phyloP scores from a whole-genome alignment of 176 grass and related monocot genomes.

The Aegilops umbellulata region DNA sequence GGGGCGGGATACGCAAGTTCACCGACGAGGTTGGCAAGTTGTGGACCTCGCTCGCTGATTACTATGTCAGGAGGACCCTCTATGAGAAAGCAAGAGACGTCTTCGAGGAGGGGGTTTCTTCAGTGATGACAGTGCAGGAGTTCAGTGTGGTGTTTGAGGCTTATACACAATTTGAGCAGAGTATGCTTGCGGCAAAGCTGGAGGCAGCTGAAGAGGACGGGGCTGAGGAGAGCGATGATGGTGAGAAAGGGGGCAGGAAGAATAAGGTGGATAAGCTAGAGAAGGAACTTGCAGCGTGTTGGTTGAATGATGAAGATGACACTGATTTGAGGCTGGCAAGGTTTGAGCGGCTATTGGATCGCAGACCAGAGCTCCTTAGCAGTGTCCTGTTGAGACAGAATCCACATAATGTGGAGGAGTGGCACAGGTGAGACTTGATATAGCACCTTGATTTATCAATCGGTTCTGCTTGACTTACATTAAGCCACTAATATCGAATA shows the following conservation, averaged over 20 bases:
- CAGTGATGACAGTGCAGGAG: slow-evolving; percentile 69
- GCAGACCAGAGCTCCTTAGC: slow-evolving; percentile 77
- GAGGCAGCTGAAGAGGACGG: slow-evolving; percentile 68
- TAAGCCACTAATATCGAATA: neutral
- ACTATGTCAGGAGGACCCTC: slow-evolving; percentile 68
- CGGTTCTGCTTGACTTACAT: neutral
- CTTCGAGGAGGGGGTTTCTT: slow-evolving; percentile 74
- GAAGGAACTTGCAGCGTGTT: slow-evolving; percentile 60
- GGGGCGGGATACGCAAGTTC: slow-evolving; percentile 69
- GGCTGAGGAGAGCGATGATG: slow-evolving; percentile 29
- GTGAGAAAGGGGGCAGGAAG: slow-evolving; percentile 37
- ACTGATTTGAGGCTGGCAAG: slow-evolving; percentile 71
- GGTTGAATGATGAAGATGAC: slow-evolving; percentile 81
- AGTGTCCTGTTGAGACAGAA: slow-evolving; percentile 81
- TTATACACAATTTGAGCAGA: slow-evolving; percentile 83
- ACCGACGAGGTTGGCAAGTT: slow-evolving; percentile 76
- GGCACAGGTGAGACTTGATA: slow-evolving; percentile 63
- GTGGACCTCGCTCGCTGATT: slow-evolving; percentile 77
- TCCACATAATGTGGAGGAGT: slow-evolving; percentile 86
- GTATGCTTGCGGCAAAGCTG: slow-evolving; percentile 65
- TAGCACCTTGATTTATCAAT: neutral
- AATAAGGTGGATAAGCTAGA: slow-evolving; percentile 48
- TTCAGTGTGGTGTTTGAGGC: slow-evolving; percentile 88
- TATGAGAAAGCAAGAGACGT: slow-evolving; percentile 74
- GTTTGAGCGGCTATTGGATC: slow-evolving; percentile 68